Conservation (phyloP, 139 green algal species). For the Nannochloris sp. region DNA sequence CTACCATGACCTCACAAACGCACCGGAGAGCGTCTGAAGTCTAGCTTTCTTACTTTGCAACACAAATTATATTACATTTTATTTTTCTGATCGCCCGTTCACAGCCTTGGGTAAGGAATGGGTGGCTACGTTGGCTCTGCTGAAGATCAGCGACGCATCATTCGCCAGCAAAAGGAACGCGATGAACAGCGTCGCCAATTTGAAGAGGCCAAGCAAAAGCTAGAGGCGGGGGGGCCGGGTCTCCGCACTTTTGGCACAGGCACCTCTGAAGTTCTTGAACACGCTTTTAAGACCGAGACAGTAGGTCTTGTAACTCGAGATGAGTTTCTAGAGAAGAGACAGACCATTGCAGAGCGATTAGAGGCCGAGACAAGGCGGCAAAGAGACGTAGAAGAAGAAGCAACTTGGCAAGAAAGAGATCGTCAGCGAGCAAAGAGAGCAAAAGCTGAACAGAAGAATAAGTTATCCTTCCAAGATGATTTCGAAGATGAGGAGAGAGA, state of each 20-base stretch:
- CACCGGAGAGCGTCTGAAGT: no score
- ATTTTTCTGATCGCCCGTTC: no score
- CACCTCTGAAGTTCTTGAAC: slow-evolving; percentile 70
- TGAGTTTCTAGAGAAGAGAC: slow-evolving; percentile 82
- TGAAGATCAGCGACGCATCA: slow-evolving; percentile 61
- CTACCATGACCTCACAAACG: no score
- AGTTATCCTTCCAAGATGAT: slow-evolving; percentile 70
- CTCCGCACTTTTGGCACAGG: slow-evolving; percentile 66
- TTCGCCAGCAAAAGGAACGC: slow-evolving; percentile 61
- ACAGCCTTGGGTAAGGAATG: slow-evolving; percentile 21
- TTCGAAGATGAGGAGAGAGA: slow-evolving; percentile 41
- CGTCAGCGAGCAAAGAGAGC: slow-evolving; percentile 30
- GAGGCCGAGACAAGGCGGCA: slow-evolving; percentile 35
- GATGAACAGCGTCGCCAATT: slow-evolving; percentile 62
- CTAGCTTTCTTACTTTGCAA: no score
- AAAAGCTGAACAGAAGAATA: slow-evolving; percentile 41
- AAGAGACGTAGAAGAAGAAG: slow-evolving; percentile 40
- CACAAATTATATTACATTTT: no score
- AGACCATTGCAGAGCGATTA: slow-evolving; percentile 59
- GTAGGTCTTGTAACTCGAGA: slow-evolving; percentile 89
- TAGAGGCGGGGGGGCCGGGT: slow-evolving; percentile 28
- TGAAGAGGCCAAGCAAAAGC: slow-evolving; percentile 49
- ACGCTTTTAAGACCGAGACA: slow-evolving; percentile 91
- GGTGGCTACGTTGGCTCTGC: slow-evolving; percentile 72
- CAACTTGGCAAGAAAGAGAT: slow-evolving; percentile 19